These are phyloP conservation scores for Ammopiptanthus mongolicus DNA, from an alignment of 306 rosid species.

Conservation along the genomic window DNA sequence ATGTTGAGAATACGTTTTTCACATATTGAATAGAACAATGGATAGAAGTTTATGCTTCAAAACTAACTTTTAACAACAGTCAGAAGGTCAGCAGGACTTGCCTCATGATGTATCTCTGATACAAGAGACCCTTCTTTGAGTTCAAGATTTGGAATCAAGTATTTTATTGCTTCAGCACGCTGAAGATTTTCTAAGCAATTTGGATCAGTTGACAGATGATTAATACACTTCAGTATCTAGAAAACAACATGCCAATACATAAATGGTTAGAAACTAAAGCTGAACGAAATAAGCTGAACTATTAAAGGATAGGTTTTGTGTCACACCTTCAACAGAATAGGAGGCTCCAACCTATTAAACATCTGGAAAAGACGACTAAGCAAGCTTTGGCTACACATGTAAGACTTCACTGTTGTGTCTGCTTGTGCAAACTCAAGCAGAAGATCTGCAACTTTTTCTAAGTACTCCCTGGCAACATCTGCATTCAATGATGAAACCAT, in stretches of 20 bases:
- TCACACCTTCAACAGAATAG: slow-evolving; percentile 85
- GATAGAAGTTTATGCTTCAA: neutral
- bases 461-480: slow-evolving; percentile 91
- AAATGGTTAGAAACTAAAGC: slow-evolving; percentile 19
- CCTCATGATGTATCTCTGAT: slow-evolving; percentile 93
- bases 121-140: slow-evolving; percentile 94
- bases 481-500: slow-evolving; percentile 91
- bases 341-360: slow-evolving; percentile 98
- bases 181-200: slow-evolving; percentile 99
- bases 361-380: slow-evolving; percentile 98
- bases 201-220: slow-evolving; percentile 97
- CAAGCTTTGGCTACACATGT: slow-evolving; percentile 97
- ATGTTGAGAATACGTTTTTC: neutral
- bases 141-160: slow-evolving; percentile 95
- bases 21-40: neutral
- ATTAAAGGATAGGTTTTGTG: neutral
- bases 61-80: slow-evolving; percentile 1
- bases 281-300: neutral
- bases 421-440: slow-evolving; percentile 97
- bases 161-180: slow-evolving; percentile 97
- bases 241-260: slow-evolving; percentile 21
- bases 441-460: slow-evolving; percentile 98
- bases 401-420: slow-evolving; percentile 87
- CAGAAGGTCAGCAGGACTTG: slow-evolving; percentile 29
- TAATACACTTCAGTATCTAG: slow-evolving; percentile 86